Base-by-base conservation (phyloP, 2,329 filamentous ascomycete species). In the Nothophoma quercina region DNA sequence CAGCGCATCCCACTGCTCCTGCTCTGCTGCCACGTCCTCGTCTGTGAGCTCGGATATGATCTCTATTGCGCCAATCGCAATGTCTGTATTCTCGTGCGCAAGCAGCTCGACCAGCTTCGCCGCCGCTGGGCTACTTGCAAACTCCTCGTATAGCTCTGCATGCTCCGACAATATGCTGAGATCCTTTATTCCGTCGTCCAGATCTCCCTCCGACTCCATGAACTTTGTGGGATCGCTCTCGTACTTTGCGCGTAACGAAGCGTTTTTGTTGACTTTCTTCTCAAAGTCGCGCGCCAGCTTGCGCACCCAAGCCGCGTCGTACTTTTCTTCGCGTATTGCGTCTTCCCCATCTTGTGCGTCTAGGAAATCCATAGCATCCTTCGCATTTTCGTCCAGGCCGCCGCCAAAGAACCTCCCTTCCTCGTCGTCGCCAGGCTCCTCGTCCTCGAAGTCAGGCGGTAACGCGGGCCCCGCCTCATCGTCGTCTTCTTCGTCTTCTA, bases 361-460 rank as follows among this genome's bases (percentile, higher is more conserved):
- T 57, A 99, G 85, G 69, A 89, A 98, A 75, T 98, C 90, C 67
- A 99, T 83, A 16, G 95, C 90, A 63, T 92, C 85, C 2, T 87
- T 88, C 60, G 96, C 91, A 61, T 91, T 83, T 51, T 87, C 83
- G 21, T 88, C 91, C 64, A 99, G 88, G 26, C 95, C 95, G 46
- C 92, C 90, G 34, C 93, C 95, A 65, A 97, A 99, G 79, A 99
- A 99, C 9, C 95, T 88, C 1, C 93, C 95, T 59, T 96, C 95
- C 45, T 96, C 91, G 64, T 96, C 93, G 47, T 75, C 72, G 9
- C 83, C 83, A 25, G 73, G 77, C 42, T 83, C 82, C 39, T 84
- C 84, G 28, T 81, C 77, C 45, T 81, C 81, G 21, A 83, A 79
- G 57, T 85, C 84, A 12, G 85, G 71, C 7, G 75, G 82, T 28